Base-by-base conservation (phyloP, 2,329 filamentous ascomycete genomes). In the Ophiostoma fasciatum region DNA sequence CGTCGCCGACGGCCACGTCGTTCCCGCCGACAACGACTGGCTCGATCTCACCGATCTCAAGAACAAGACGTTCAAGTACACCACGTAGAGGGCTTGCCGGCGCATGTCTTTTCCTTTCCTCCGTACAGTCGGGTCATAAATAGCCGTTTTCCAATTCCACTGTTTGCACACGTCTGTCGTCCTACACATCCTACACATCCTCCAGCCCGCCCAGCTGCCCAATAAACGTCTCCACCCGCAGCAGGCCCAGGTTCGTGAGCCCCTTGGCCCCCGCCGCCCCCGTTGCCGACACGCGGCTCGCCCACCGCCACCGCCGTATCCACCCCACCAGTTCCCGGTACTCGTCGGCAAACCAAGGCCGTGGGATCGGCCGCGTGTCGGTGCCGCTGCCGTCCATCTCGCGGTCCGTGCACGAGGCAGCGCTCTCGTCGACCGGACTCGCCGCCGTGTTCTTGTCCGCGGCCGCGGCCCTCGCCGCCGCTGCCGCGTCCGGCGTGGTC, bases 31-130 rank as follows among this genome's bases (percentile, higher is more conserved):
- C 23, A 15, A 64, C 39, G 54, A 56, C 5, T 73, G 58, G 62
- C 54, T 53, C 26, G 59, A 62, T 18, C 50, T 68, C 55, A 75
- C 70, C 7, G 71, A 75, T 41, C 61, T 51, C 46, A 63, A 75
- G 53, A 74, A 76, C 45, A 62, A 60, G 46, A 60, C 58, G 15
- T 74, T 75, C 49, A 59, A 66, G 40, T 43, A 46, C 41, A 37
- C 48, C 7, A 41, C 42, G 18, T 44, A 25, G n/a, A 10, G 3
- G 12, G n/a, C n/a, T n/a, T n/a, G n/a, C n/a, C n/a, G n/a, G n/a
- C n/a, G n/a, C n/a, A n/a, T n/a, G n/a, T n/a, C n/a, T n/a, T n/a
- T n/a, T n/a, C n/a, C n/a, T n/a, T n/a, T n/a, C n/a, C n/a, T n/a
- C n/a, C n/a, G n/a, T n/a, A n/a, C n/a, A n/a, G n/a, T n/a, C n/a